These are phyloP conservation scores for Ulmus americana DNA, from an alignment of 331 rosid species.

Conservation along the genomic window DNA sequence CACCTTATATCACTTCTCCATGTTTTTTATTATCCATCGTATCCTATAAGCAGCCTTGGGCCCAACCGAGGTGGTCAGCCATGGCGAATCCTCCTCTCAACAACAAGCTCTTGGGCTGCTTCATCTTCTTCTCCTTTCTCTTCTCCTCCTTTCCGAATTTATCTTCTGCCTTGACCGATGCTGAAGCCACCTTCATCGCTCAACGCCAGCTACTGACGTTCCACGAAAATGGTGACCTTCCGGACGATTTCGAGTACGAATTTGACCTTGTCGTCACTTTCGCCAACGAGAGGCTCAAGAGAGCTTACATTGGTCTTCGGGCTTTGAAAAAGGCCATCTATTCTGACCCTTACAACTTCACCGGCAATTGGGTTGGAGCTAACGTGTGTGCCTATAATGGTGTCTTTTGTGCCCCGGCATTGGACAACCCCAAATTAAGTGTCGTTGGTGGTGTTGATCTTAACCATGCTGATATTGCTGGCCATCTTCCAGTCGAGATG, in stretches of 20 bases:
- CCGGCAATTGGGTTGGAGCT: slow-evolving; percentile 48
- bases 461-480: slow-evolving; percentile 58
- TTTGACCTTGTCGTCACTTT: background rate
- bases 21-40: background rate
- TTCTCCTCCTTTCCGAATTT: slow-evolving; percentile 16
- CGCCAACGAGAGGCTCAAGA: slow-evolving; percentile 33
- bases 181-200: slow-evolving; percentile 13
- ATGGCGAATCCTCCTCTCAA: slow-evolving; percentile 39
- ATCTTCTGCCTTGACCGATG: slow-evolving; percentile 23
- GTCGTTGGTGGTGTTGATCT: slow-evolving; percentile 66
- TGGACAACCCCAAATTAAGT: slow-evolving; percentile 33
- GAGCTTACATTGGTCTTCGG: slow-evolving; percentile 45
- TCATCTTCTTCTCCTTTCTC: slow-evolving; percentile 5
- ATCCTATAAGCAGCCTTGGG: slow-evolving; percentile 40
- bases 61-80: slow-evolving; percentile 32
- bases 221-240: slow-evolving; percentile 14
- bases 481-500: slow-evolving; percentile 45
- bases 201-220: slow-evolving; percentile 16
- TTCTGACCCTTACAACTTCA: slow-evolving; percentile 49
- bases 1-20: slow-evolving; percentile 25
- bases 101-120: slow-evolving; percentile 30
- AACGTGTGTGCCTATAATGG: slow-evolving; percentile 66
- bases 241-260: slow-evolving; percentile 1
- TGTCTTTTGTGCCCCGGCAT: slow-evolving; percentile 48
- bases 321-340: slow-evolving; percentile 45